Evolutionary conservation across 495 filamentous ascomycete species (phyloP).

Genomic region (Neurospora terricola): DNA sequence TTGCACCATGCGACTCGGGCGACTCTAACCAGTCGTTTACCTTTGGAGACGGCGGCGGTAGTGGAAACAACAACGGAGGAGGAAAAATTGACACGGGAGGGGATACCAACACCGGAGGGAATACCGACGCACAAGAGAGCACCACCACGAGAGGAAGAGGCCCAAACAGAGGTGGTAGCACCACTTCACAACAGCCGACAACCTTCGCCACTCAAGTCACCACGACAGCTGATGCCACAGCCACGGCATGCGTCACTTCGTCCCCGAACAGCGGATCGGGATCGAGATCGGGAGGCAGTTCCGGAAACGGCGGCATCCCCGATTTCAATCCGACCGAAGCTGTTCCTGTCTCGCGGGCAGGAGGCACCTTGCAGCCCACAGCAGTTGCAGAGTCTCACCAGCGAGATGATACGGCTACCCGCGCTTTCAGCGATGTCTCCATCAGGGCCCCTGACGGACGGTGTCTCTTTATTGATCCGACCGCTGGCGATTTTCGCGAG

Average conservation of each 20-base stretch:
- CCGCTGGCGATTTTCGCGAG: slow-evolving; percentile 45
- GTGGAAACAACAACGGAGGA: slow-evolving; percentile 5
- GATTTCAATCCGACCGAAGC: slow-evolving; percentile 34
- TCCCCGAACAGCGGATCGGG: neutral
- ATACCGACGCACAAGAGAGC: neutral
- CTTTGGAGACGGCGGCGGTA: slow-evolving; percentile 21
- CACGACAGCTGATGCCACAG: neutral
- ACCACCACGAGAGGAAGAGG: neutral
- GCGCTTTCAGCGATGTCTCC: slow-evolving; percentile 34
- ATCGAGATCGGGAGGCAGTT: neutral
- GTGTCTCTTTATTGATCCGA: slow-evolving; percentile 44
- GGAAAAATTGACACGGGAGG: slow-evolving; percentile 18
- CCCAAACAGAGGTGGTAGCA: neutral
- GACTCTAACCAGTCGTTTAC: slow-evolving; percentile 38
- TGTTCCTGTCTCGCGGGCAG: slow-evolving; percentile 41
- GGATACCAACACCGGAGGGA: neutral
- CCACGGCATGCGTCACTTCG: neutral
- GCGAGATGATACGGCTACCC: slow-evolving; percentile 37
- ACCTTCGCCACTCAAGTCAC: slow-evolving; percentile 1
- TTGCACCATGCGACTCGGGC: slow-evolving; percentile 30
- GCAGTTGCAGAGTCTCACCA: slow-evolving; percentile 37
- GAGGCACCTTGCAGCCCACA: slow-evolving; percentile 37
- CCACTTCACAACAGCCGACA: slow-evolving; percentile 3
- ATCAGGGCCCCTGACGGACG: slow-evolving; percentile 39
- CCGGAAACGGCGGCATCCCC: slow-evolving; percentile 14